Conservation (phyloP, 176 grass and related monocot genomes). For the Thalia dealbata region DNA sequence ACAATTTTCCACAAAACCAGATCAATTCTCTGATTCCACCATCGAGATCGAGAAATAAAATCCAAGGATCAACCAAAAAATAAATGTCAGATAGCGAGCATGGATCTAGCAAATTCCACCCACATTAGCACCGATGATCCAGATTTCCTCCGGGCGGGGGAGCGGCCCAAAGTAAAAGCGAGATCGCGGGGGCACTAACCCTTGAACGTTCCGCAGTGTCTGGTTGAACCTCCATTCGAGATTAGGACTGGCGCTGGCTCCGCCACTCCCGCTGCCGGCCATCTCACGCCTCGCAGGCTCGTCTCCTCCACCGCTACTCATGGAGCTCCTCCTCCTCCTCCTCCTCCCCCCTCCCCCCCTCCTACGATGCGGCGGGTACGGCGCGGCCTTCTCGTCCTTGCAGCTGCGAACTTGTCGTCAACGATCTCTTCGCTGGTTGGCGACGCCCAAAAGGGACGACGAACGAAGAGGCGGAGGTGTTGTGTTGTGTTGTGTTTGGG, state of each 20-base stretch:
- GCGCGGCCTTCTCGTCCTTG: background rate
- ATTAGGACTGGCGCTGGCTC: conserved; percentile 49
- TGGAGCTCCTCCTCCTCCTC: background rate
- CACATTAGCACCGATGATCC: background rate
- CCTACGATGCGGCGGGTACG: background rate
- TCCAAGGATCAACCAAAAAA: background rate
- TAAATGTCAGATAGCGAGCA: background rate
- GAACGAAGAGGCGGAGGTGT: background rate
- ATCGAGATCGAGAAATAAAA: background rate
- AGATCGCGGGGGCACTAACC: conserved; percentile 28
- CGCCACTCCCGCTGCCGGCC: conserved; percentile 22
- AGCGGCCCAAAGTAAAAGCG: background rate
- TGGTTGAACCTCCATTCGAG: conserved; percentile 92
- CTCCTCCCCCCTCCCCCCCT: background rate
- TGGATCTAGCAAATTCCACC: background rate
- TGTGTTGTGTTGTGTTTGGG: no score
- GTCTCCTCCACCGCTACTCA: background rate
- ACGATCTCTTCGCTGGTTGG: background rate
- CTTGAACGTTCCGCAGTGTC: conserved; percentile 84
- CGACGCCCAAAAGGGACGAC: background rate
- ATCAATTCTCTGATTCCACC: background rate
- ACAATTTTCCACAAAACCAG: background rate
- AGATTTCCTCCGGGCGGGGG: background rate
- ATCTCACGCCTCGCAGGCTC: conserved; percentile 9
- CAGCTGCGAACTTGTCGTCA: no score